Evolutionary conservation across 2,329 filamentous ascomycete species (phyloP).

Genomic region (Cercospora canescens): DNA sequence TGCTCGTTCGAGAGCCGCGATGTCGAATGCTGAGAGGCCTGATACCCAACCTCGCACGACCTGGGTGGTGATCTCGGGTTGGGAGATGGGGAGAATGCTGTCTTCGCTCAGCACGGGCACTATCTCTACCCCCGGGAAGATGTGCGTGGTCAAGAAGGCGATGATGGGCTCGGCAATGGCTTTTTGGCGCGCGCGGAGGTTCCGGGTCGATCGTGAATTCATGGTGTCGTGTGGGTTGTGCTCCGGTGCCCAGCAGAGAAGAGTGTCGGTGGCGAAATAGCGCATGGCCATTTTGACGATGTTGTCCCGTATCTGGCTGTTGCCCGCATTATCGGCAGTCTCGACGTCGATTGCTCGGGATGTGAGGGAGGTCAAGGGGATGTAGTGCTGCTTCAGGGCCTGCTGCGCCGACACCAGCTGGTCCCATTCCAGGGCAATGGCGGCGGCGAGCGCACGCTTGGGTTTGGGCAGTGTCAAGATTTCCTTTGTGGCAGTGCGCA

Average conservation of each 20-base stretch:
- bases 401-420: constrained; percentile 77
- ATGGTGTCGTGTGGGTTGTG: constrained; percentile 49
- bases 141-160: constrained; percentile 65
- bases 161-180: constrained; percentile 69
- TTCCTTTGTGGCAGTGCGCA: constrained; percentile 73
- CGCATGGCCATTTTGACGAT: constrained; percentile 72
- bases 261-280: constrained; percentile 87
- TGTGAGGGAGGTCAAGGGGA: constrained; percentile 82
- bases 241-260: constrained; percentile 83
- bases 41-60: constrained; percentile 77
- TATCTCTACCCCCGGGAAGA: constrained; percentile 85
- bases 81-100: constrained; percentile 72
- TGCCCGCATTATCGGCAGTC: constrained; percentile 60
- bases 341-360: constrained; percentile 82
- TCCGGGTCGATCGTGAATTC: constrained; percentile 22
- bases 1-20: constrained; percentile 82
- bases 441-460: constrained; percentile 80
- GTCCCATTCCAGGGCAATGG: constrained; percentile 93
- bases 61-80: constrained; percentile 72
- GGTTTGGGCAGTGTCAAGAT: constrained; percentile 69
- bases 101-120: constrained; percentile 76
- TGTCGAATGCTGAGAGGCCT: constrained; percentile 72
- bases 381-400: constrained; percentile 80
- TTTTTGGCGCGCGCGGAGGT: constrained; percentile 71
- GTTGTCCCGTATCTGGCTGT: constrained; percentile 57